A percentile compares a stretch with the other conserved stretches of the same genome.
Conservation (phyloP, 106 monocot species). For the Dendrobium officinale region DNA sequence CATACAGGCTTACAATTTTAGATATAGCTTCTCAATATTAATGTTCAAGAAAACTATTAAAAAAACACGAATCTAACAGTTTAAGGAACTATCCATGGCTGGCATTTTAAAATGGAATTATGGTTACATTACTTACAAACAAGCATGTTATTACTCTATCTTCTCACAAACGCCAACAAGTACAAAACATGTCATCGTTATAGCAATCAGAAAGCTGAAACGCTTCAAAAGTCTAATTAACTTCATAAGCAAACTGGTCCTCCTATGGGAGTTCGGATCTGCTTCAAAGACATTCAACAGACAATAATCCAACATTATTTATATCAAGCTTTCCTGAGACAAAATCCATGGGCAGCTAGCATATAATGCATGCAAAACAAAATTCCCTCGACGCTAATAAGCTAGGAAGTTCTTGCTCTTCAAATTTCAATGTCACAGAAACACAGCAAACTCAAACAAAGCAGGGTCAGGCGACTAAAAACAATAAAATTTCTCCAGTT, state of each 20-base stretch:
- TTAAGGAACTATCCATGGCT: not conserved
- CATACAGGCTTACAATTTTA: not conserved
- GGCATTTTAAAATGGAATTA: not conserved
- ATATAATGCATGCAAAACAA: not conserved
- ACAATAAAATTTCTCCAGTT: too few relatives aligned
- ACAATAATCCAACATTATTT: not conserved
- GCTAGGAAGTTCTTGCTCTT: not conserved
- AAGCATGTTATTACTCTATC: not conserved
- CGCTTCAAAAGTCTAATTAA: not conserved
- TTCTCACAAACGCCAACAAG: not conserved
- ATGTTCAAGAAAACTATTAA: not conserved
- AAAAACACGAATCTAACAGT: not conserved
- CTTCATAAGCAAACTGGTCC: not conserved
- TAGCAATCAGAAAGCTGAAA: not conserved
- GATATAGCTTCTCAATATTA: not conserved
- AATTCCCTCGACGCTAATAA: not conserved
- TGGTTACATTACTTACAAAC: not conserved
- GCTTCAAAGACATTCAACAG: not conserved
- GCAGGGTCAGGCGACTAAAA: too few relatives aligned
- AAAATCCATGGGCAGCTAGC: not conserved
- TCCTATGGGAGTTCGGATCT: not conserved
- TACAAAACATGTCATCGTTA: not conserved
- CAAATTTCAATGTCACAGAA: not conserved
- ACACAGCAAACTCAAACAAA: too few relatives aligned
- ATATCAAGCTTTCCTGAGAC: not conserved